Conservation (phyloP, 441 rosid genomes). For the Gossypium aridum region DNA sequence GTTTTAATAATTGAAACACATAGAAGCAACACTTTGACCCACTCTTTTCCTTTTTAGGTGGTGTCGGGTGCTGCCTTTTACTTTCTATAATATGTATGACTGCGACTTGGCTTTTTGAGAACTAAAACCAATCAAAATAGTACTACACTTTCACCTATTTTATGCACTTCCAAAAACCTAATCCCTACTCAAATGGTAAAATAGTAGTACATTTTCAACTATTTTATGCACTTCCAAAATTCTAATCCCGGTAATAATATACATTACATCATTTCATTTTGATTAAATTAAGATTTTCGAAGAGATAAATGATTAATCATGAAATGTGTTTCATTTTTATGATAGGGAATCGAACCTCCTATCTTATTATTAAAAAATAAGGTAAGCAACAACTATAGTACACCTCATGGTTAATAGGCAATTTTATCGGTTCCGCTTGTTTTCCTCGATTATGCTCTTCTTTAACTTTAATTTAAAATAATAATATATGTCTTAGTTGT, state of each 20-base stretch:
- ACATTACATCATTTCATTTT: not conserved
- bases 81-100: not conserved
- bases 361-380: no score
- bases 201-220: not conserved
- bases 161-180: not conserved
- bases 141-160: not conserved
- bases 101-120: not conserved
- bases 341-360: no score
- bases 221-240: not conserved
- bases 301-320: no score
- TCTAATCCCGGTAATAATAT: not conserved
- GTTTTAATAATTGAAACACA: slow-evolving; percentile 27
- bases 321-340: no score
- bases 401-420: no score
- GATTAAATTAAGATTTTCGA: no score
- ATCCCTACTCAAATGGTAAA: not conserved
- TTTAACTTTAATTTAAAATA: no score
- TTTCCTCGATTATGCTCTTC: not conserved
- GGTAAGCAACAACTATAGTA: no score
- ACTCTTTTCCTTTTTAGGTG: slow-evolving; percentile 13
- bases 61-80: slow-evolving; percentile 9
- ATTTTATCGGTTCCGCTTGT: no score
- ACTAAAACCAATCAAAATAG: not conserved
- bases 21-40: slow-evolving; percentile 13
- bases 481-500: not conserved